phyloP scores from a whole-genome alignment of 345 rosid genomes.

The Camelina laxa region DNA sequence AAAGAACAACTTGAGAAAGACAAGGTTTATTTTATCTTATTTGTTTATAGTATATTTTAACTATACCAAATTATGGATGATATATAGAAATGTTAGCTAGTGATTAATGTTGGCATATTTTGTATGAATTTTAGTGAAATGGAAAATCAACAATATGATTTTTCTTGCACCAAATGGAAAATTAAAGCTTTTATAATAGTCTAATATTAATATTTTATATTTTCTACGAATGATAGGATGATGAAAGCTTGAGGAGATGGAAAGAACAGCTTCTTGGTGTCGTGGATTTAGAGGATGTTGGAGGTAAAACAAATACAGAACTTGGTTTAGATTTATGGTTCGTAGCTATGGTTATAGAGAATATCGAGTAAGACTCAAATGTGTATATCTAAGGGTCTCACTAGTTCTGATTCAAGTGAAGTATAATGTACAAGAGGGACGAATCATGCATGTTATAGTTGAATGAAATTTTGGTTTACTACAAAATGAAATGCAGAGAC shows the following conservation, averaged over 20 bases:
- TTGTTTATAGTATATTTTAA: not conserved
- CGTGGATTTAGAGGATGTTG: constrained; percentile 71
- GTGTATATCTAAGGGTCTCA: not conserved
- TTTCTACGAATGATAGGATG: constrained; percentile 54
- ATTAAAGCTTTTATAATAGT: too few relatives aligned
- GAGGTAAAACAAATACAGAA: constrained; percentile 54
- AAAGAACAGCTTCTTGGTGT: constrained; percentile 87
- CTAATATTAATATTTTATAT: too few relatives aligned
- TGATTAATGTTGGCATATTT: too few relatives aligned
- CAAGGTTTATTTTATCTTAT: constrained; percentile 36
- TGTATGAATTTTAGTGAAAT: not conserved
- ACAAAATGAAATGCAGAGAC: constrained; percentile 55
- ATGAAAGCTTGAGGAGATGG: constrained; percentile 96
- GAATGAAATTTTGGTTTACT: not conserved
- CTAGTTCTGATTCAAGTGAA: constrained; percentile 3
- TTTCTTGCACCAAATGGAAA: not conserved
- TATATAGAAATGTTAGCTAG: too few relatives aligned
- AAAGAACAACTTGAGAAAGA: constrained; percentile 56
- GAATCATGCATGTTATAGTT: not conserved
- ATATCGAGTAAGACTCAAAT: not conserved
- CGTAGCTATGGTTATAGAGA: not conserved
- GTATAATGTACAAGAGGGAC: not conserved
- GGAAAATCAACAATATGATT: not conserved
- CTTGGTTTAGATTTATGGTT: not conserved
- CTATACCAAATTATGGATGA: not conserved